Base-by-base conservation (phyloP, 140 eudicot genomes). In the Anethum foeniculum region DNA sequence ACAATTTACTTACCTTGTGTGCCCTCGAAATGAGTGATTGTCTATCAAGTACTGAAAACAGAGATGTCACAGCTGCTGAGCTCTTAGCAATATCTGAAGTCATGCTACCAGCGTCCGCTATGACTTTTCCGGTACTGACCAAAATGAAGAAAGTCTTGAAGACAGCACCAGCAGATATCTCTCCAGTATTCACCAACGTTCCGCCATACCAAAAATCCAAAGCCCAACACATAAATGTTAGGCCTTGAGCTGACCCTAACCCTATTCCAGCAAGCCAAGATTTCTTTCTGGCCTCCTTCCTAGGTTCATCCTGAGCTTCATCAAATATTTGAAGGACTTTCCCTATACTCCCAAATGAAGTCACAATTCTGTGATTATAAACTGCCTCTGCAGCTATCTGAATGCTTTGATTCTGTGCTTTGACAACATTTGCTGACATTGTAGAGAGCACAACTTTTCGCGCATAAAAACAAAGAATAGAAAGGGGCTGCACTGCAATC, bases 101-200 rank as follows among this genome's bases (percentile, higher is more conserved):
- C 99, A 94, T 94, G 80, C 99, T 94, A 0, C 99, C 99, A 32
- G 99, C 99, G 81, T 94, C 99, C 28, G 99, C 99, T 54, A 94
- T 89, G 15, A 94, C 99, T 43, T 90, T 94, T 12, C 99, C 97
- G 4, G 99, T 94, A 84, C 97, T 92, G 3, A 94, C 96, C 79
- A 94, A 49, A 58, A 94, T 87, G 71, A 94, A 94, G 77, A 94
- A 94, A 23, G 99, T 94, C 86, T 92, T 92, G 71, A 94, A 94
- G 47, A 94, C 99, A 78, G 92, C 99, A 6, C 97, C 97, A 0
- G 99, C 90, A 8, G 99, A 92, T 69, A 94, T 90, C 86, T 94
- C 95, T n/a, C 94, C 91, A 6, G 83, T 77, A 54, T 86, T 83
- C 1, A 94, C 97, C 23, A 94, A 60, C 67, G 74, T 94, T 27